A percentile compares a stretch with the other conserved stretches of the same genome.
These are phyloP conservation scores for Solanum dulcamara DNA, from an alignment of 257 asterid species.

Conservation along the genomic window DNA sequence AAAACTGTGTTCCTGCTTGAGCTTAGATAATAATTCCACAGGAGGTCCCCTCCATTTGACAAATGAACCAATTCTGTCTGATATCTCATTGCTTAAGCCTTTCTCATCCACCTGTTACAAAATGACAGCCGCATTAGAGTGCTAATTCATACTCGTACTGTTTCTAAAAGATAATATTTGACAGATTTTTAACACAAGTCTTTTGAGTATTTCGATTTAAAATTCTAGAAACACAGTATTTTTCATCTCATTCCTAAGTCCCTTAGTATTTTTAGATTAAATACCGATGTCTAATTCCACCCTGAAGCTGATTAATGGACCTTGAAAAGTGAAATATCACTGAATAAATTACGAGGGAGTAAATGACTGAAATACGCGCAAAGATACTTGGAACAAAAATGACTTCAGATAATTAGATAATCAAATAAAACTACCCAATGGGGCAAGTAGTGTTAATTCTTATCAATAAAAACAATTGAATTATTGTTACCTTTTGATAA, in stretches of 20 bases:
- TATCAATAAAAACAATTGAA: neutral
- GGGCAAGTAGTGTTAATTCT: neutral
- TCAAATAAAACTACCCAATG: neutral
- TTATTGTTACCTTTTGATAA: neutral
- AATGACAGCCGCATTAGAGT: neutral
- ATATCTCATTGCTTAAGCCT: conserved; percentile 70
- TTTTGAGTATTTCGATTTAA: neutral
- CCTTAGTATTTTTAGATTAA: too few species aligned
- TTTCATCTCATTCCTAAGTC: neutral
- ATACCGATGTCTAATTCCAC: neutral
- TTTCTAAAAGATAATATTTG: neutral
- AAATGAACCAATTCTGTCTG: conserved; percentile 69
- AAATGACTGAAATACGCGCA: neutral
- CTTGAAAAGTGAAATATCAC: neutral
- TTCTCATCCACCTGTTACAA: conserved; percentile 67
- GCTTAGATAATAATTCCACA: conserved; percentile 50
- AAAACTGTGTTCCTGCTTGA: conserved; percentile 63
- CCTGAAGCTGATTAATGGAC: neutral
- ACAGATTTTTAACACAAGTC: neutral
- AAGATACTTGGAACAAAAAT: neutral
- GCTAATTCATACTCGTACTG: neutral
- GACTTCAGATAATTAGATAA: neutral
- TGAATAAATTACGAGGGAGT: neutral
- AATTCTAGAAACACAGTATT: neutral
- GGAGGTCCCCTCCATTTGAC: conserved; percentile 84